These are phyloP conservation scores for Penicillium fimorum DNA, from an alignment of 495 filamentous ascomycete species.

Conservation along the genomic window DNA sequence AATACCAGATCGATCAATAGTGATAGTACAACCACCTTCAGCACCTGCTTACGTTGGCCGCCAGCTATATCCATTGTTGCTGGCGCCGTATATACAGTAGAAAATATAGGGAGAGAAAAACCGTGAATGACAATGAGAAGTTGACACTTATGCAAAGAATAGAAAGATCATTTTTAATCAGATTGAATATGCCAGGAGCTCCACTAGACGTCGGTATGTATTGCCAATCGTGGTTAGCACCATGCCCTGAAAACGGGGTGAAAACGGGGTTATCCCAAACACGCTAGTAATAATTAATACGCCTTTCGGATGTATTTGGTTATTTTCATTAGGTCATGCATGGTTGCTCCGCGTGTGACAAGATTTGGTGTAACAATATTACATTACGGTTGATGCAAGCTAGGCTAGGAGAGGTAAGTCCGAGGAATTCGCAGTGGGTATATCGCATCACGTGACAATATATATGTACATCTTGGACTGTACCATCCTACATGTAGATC, in stretches of 20 bases:
- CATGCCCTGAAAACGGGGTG: background rate
- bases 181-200: background rate
- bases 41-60: conserved; percentile 69
- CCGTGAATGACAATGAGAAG: background rate
- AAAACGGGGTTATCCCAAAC: background rate
- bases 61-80: conserved; percentile 39
- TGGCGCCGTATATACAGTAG: conserved; percentile 9
- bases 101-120: background rate
- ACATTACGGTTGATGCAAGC: background rate
- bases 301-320: background rate
- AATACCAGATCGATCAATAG: conserved; percentile 66
- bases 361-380: background rate
- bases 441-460: background rate
- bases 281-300: background rate
- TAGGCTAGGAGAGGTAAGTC: background rate
- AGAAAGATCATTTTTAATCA: conserved; percentile 2
- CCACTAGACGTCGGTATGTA: background rate
- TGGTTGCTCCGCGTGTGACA: background rate
- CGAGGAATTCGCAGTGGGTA: background rate
- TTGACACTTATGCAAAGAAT: background rate
- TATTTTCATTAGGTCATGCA: background rate
- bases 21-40: conserved; percentile 75
- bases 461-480: no score
- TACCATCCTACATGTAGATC: no score
- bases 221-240: conserved; percentile 4